These are phyloP conservation scores for Barnettozyma pratensis DNA, from an alignment of 805 yeast genomes.

Conservation along the genomic window DNA sequence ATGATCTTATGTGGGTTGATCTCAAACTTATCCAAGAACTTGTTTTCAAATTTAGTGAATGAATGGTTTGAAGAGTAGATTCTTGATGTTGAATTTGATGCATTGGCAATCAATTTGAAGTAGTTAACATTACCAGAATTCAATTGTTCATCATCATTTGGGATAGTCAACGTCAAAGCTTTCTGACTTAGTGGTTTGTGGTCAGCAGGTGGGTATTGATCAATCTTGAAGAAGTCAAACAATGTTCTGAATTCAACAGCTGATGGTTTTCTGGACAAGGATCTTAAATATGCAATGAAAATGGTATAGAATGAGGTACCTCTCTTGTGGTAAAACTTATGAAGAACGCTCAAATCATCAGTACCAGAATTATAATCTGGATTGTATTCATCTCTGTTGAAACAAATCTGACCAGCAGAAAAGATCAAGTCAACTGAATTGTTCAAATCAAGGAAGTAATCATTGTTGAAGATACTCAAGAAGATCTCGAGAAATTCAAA, in stretches of 20 bases:
- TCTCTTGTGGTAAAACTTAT: slow-evolving; percentile 29
- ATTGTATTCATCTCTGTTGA: slow-evolving; percentile 23
- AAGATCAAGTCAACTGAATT: slow-evolving; percentile 29
- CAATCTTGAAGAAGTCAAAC: slow-evolving; percentile 28
- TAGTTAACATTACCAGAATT: slow-evolving; percentile 22
- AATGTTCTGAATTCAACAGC: slow-evolving; percentile 26
- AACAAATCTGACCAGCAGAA: slow-evolving; percentile 34
- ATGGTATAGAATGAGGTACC: slow-evolving; percentile 30
- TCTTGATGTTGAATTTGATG: slow-evolving; percentile 32
- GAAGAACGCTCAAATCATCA: slow-evolving; percentile 28
- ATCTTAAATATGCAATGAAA: slow-evolving; percentile 30
- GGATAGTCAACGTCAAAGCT: slow-evolving; percentile 32
- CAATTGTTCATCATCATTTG: slow-evolving; percentile 18
- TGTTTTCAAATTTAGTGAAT: slow-evolving; percentile 34
- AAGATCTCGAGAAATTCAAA: slow-evolving; percentile 34
- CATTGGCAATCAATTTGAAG: slow-evolving; percentile 29
- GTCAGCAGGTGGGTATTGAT: slow-evolving; percentile 29
- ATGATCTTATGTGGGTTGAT: slow-evolving; percentile 33
- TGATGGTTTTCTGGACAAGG: slow-evolving; percentile 26
- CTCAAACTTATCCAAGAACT: slow-evolving; percentile 36
- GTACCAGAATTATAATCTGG: slow-evolving; percentile 9
- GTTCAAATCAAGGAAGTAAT: slow-evolving; percentile 27
- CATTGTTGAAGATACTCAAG: slow-evolving; percentile 27
- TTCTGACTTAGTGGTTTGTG: slow-evolving; percentile 30
- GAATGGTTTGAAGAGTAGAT: slow-evolving; percentile 29